Evolutionary conservation across 352 stramenopile genomes (phyloP), one percentile per base, ranked within the genome.

Genomic region (Pythium volutum): DNA sequence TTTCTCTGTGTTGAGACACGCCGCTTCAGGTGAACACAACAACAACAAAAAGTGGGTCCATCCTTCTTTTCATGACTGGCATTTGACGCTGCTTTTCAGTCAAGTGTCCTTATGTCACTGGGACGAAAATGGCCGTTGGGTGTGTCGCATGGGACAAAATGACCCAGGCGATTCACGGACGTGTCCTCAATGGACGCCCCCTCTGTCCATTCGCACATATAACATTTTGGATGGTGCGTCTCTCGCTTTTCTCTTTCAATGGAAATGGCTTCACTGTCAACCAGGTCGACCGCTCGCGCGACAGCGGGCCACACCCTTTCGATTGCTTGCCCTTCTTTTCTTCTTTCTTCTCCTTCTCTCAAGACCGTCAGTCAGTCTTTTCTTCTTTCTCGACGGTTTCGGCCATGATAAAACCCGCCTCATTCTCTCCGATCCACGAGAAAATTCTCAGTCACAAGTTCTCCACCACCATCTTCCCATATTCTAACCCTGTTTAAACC

Each of bases 1-100:
- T 38, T 43, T 43, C 36, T 43, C 36, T 43, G 36, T 43, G 36
- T 43, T 43, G 36, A 43, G 36, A 43, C 36, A 43, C n/a, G 36
- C n/a, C 36, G 36, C 36, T 43, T 43, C 36, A 20, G 36, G 14
- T 43, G 14, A n/a, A n/a, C n/a, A n/a, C n/a, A n/a, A n/a, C n/a
- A n/a, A n/a, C 5, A 43, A 43, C 16, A 8, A 4, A 43, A 43
- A 43, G 36, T 43, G 36, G n/a, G n/a, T 15, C 36, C 36, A 43
- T 43, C 36, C 18, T 43, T 18, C 11, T 43, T 20, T 22, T 2
- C 12, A n/a, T n/a, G 31, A 36, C 31, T 36, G 10, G 29, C 6
- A 34, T 34, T 34, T 34, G 31, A 36, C 31, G n/a, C n/a, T n/a
- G n/a, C n/a, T n/a, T n/a, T n/a, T 11, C 31, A 36, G 8, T 2